Conservation (phyloP, 2,329 filamentous ascomycete species). For the Thermoascus crustaceus region DNA sequence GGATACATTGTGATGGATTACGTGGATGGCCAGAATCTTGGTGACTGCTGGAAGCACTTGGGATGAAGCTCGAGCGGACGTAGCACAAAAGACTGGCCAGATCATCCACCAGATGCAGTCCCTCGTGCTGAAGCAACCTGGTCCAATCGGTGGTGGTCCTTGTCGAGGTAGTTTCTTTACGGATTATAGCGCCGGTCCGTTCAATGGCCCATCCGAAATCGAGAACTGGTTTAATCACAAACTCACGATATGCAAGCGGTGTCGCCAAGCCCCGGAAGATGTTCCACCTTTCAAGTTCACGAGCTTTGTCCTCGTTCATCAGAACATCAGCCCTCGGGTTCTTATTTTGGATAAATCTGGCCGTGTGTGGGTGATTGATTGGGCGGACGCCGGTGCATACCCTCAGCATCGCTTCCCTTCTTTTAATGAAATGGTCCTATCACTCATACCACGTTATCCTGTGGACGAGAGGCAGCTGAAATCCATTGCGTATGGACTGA, state of each 20-base stretch:
- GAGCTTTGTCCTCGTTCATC: slow-evolving; percentile 13
- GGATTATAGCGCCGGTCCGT: slow-evolving; percentile 17
- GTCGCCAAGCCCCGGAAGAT: slow-evolving; percentile 9
- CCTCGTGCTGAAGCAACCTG: slow-evolving; percentile 8
- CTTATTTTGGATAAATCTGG: slow-evolving; percentile 11
- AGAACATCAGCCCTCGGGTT: slow-evolving; percentile 16
- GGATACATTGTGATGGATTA: slow-evolving; percentile 24
- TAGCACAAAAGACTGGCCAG: slow-evolving; percentile 12
- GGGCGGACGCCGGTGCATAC: slow-evolving; percentile 16
- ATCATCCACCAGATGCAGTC: slow-evolving; percentile 18
- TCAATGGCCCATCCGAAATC: slow-evolving; percentile 10
- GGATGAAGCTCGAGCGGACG: slow-evolving; percentile 9
- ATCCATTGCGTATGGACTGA: slow-evolving; percentile 15
- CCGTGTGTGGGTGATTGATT: slow-evolving; percentile 12
- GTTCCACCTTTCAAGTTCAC: slow-evolving; percentile 10
- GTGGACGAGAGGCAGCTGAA: slow-evolving; percentile 12
- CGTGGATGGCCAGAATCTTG: slow-evolving; percentile 17
- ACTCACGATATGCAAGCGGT: slow-evolving; percentile 14
- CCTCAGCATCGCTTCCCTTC: slow-evolving; percentile 13
- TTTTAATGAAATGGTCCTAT: slow-evolving; percentile 14
- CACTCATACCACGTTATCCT: slow-evolving; percentile 12
- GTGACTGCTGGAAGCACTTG: slow-evolving; percentile 15
- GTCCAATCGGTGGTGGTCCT: slow-evolving; percentile 12
- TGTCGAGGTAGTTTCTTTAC: slow-evolving; percentile 16
- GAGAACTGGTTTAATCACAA: slow-evolving; percentile 22